Evolutionary conservation across 805 yeast species (phyloP), one percentile per base, ranked within the genome.

Genomic region (Sugiyamaella valdiviana): DNA sequence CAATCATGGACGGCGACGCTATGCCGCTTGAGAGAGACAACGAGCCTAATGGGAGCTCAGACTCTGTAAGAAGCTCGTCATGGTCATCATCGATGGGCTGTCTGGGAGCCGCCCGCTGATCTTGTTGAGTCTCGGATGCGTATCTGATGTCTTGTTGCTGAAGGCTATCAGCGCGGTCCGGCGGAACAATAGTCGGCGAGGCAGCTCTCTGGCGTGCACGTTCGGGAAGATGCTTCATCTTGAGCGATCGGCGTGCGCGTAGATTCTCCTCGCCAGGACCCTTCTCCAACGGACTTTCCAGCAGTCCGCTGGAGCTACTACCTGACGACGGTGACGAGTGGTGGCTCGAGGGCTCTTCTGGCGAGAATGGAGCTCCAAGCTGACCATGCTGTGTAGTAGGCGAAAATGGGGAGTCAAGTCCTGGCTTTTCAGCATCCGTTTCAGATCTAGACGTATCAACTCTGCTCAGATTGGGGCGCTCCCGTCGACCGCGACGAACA

Each of bases 401-500:
- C 2, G 42, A 39, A 12, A 22, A 17, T 16, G 44, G 44, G 5
- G 44, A 41, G 6, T 22, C 26, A 14, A 41, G 22, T 5, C 22
- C 22, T 4, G 36, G 15, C n/a, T 6, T 16, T 24, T 22, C 44
- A 15, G 44, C 14, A 10, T 16, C 15, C 12, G 9, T 12, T 3
- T 26, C 32, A 12, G 32, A 26, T 36, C 6, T 17, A 3, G 39
- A 4, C 9, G 39, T 36, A 36, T 36, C 39, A 36, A 36, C 22
- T 5, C 22, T 36, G 15, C 16, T 15, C 3, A 32, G 41, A 19
- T 24, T 26, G 15, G 45, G 39, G 23, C 29, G 26, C 24, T 39
- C 26, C 14, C 38, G 21, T 36, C 49, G 46, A 4, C 51, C 48
- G 23, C 39, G 38, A 5, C 56, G 46, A 14, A 46, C 21, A n/a